These are phyloP conservation scores for Solanum virginianum DNA, from an alignment of 257 asterid species.

Conservation along the genomic window DNA sequence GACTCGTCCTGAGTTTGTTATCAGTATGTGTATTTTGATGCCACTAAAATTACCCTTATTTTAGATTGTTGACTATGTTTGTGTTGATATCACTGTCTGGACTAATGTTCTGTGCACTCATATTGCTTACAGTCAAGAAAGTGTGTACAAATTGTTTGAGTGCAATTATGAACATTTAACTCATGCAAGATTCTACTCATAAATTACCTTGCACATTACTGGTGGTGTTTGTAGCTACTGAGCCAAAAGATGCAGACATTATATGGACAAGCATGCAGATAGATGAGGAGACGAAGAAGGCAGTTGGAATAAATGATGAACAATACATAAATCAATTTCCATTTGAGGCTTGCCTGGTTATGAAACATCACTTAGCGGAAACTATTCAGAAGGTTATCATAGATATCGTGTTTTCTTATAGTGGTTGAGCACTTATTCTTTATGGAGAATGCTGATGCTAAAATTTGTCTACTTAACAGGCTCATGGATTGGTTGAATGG, in stretches of 20 bases:
- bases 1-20: conserved; percentile 72
- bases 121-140: not conserved
- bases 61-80: not conserved
- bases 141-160: not conserved
- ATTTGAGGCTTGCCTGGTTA: conserved; percentile 88
- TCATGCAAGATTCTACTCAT: conserved; percentile 1
- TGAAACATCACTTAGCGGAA: conserved; percentile 96
- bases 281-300: conserved; percentile 79
- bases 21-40: conserved; percentile 36
- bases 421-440: not conserved
- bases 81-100: not conserved
- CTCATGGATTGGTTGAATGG: conserved; percentile 83
- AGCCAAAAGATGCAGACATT: conserved; percentile 84
- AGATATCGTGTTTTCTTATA: not conserved
- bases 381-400: conserved; percentile 65
- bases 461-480: conserved; percentile 31
- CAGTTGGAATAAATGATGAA: conserved; percentile 61
- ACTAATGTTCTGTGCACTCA: not conserved
- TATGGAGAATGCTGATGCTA: conserved; percentile 1
- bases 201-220: not conserved
- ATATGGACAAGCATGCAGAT: conserved; percentile 82
- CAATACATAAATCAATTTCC: conserved; percentile 90
- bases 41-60: not conserved
- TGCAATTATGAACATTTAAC: not conserved
- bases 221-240: conserved; percentile 46